Evolutionary conservation across 73 alveolate species (phyloP).

Genomic region (Diophrys appendiculata): DNA sequence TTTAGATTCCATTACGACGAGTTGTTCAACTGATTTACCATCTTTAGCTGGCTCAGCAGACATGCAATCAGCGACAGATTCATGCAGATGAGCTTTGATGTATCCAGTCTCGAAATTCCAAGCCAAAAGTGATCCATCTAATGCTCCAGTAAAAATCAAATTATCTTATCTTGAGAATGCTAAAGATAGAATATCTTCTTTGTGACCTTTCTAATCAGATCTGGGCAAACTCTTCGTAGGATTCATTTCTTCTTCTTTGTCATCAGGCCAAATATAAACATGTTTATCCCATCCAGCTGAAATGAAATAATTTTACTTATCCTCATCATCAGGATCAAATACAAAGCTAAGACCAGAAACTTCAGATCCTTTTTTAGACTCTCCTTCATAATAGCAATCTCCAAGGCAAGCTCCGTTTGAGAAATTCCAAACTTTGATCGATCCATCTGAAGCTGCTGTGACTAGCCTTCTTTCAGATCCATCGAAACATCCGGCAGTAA

Average conservation of each 20-base stretch:
- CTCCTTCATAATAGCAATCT: slow-evolving; percentile 50
- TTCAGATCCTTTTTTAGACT: slow-evolving; percentile 8
- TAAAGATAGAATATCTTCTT: slow-evolving; percentile 66
- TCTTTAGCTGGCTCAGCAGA: slow-evolving; percentile 42
- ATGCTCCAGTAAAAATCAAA: slow-evolving; percentile 72
- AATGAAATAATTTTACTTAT: slow-evolving; percentile 48
- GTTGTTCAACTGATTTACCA: slow-evolving; percentile 66
- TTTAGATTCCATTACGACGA: slow-evolving; percentile 28
- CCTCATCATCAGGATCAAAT: slow-evolving; percentile 18
- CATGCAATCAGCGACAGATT: slow-evolving; percentile 46
- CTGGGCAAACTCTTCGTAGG: slow-evolving; percentile 49
- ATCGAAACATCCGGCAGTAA: slow-evolving; percentile 72
- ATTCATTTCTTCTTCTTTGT: slow-evolving; percentile 57
- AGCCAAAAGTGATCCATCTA: slow-evolving; percentile 66
- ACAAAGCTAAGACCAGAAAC: slow-evolving; percentile 24
- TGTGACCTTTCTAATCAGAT: slow-evolving; percentile 49
- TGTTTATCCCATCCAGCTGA: slow-evolving; percentile 78
- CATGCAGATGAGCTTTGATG: slow-evolving; percentile 63
- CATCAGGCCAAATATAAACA: slow-evolving; percentile 72
- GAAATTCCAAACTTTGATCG: slow-evolving; percentile 71
- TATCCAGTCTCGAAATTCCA: slow-evolving; percentile 78
- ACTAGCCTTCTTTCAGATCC: slow-evolving; percentile 65
- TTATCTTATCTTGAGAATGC: slow-evolving; percentile 50
- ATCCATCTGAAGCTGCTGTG: slow-evolving; percentile 69
- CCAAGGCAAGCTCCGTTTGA: slow-evolving; percentile 68